Evolutionary conservation across 768 basidiomycete genomes (phyloP).

Genomic region (Hygrophorus pudorinus): DNA sequence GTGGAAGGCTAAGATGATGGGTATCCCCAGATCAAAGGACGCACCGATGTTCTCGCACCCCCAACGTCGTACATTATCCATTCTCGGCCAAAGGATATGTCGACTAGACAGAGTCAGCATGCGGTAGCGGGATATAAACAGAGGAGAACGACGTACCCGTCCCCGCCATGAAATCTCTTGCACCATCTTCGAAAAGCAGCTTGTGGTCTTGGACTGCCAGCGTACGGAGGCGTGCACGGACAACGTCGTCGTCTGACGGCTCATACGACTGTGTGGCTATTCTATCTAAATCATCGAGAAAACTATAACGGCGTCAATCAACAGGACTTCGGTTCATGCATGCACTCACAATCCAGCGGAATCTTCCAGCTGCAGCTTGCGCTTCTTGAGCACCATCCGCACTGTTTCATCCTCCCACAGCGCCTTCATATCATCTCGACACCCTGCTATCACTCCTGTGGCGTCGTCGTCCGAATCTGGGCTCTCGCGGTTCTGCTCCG

Average conservation of each 20-base stretch:
- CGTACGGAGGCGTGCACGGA: constrained; percentile 60
- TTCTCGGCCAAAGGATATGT: constrained; percentile 32
- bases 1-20: constrained; percentile 1
- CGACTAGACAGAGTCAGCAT: no score
- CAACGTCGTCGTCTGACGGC: constrained; percentile 52
- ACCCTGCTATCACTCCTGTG: constrained; percentile 46
- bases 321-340: no score
- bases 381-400: constrained; percentile 31
- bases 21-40: constrained; percentile 16
- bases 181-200: constrained; percentile 39
- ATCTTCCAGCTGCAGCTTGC: constrained; percentile 43
- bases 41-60: constrained; percentile 57
- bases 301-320: constrained; percentile 29
- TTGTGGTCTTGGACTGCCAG: constrained; percentile 63
- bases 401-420: constrained; percentile 50
- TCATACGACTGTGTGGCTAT: constrained; percentile 46
- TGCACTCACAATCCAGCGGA: constrained; percentile 57
- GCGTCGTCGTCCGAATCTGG: constrained; percentile 19
- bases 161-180: no score
- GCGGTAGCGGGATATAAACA: no score
- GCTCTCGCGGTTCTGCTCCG: background rate
- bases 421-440: constrained; percentile 38
- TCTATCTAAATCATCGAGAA: constrained; percentile 56
- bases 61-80: constrained; percentile 77
- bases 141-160: no score